Percentiles rank a stretch among this genome's conserved stretches.
Conservation (phyloP, 768 basidiomycete genomes). For the Mycena capillaripes region DNA sequence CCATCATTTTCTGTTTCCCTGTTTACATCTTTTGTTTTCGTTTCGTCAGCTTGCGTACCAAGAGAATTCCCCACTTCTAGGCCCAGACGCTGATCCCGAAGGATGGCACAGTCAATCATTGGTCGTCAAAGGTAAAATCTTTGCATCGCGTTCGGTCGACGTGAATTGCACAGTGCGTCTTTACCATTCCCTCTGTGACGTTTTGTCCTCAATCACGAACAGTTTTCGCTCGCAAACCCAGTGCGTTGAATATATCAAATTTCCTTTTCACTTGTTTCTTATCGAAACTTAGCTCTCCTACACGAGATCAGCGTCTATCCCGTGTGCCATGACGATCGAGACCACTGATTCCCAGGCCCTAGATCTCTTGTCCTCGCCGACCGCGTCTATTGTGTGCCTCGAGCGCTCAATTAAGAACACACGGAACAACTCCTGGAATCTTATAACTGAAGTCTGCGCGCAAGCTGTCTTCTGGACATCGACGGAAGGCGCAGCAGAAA, state of each 20-base stretch:
- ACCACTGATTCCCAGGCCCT: constrained; percentile 15
- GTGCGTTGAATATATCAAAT: constrained; percentile 2
- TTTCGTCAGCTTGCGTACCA: constrained; percentile 28
- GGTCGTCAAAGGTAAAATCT: constrained; percentile 20
- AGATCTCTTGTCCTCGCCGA: constrained; percentile 21
- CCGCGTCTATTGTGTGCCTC: constrained; percentile 19
- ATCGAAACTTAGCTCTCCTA: constrained; percentile 26
- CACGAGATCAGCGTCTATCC: constrained; percentile 21
- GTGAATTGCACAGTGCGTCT: constrained; percentile 19
- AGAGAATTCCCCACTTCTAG: constrained; percentile 27
- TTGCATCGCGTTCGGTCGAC: constrained; percentile 26
- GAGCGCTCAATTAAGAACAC: constrained; percentile 13
- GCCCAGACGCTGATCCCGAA: constrained; percentile 27
- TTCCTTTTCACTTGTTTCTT: background rate
- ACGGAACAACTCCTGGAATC: background rate
- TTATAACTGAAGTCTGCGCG: constrained; percentile 7
- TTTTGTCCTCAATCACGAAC: background rate
- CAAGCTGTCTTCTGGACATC: constrained; percentile 32
- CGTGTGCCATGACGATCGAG: constrained; percentile 24
- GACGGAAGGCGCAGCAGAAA: constrained; percentile 9
- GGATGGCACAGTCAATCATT: constrained; percentile 25
- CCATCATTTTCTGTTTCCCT: background rate
- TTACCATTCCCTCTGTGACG: background rate
- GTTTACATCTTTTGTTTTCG: background rate
- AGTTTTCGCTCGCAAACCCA: constrained; percentile 31